Conservation (phyloP, 257 asterid species). For the Primulina huaijiensis region DNA sequence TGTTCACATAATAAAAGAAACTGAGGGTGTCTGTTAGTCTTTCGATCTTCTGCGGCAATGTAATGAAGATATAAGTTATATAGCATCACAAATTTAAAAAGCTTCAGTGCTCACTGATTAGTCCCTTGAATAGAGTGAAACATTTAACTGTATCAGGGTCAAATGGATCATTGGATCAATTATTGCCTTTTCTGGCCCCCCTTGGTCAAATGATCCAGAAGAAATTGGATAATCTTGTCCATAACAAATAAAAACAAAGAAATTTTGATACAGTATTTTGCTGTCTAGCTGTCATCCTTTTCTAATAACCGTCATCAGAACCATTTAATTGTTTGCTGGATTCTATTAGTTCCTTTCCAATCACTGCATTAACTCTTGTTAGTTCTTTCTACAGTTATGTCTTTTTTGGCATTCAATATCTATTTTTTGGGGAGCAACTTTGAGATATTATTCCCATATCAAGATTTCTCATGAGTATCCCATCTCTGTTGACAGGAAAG, state of each 20-base stretch:
- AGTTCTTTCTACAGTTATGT: conserved; percentile 8
- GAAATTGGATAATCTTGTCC: not conserved
- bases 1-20: conserved; percentile 5
- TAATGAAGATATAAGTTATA: conserved; percentile 15
- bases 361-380: not conserved
- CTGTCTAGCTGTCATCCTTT: not conserved
- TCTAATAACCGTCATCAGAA: not conserved
- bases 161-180: not conserved
- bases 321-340: not conserved
- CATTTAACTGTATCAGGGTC: not conserved
- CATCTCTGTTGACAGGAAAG: conserved; percentile 64
- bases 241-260: not conserved
- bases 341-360: not conserved
- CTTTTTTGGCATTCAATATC: conserved; percentile 19
- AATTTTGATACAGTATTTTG: not conserved
- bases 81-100: conserved; percentile 12
- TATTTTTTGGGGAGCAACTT: conserved; percentile 7
- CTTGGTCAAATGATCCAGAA: not conserved
- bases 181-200: not conserved
- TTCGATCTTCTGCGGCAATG: conserved; percentile 14
- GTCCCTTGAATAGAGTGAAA: not conserved
- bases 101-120: conserved; percentile 1
- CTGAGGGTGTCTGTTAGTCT: conserved; percentile 3
- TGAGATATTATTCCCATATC: conserved; percentile 5
- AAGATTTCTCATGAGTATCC: conserved; percentile 23